phyloP scores from a whole-genome alignment of 2,329 filamentous ascomycete genomes.

The Bisporella sp. region DNA sequence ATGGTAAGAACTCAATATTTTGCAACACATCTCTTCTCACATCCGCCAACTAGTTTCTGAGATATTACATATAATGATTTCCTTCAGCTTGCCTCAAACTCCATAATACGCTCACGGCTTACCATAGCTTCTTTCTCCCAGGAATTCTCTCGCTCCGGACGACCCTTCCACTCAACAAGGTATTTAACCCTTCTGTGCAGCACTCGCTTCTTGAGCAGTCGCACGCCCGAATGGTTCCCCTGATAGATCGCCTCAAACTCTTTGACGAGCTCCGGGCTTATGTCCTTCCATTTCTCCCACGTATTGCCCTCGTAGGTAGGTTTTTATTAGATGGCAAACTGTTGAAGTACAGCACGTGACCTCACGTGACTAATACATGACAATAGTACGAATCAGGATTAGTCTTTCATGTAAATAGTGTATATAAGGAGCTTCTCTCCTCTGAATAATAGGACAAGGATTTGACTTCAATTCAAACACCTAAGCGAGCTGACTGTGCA shows the following conservation, averaged over 20 bases:
- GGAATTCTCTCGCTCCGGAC: conserved; percentile 9
- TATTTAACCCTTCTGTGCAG: conserved; percentile 2
- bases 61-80: neutral
- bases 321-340: too few species aligned
- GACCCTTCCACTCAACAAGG: conserved; percentile 10
- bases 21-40: too few species aligned
- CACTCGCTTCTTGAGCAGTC: conserved; percentile 12
- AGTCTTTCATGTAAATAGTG: too few species aligned
- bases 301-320: conserved; percentile 15
- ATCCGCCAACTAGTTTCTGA: neutral
- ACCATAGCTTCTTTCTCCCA: conserved; percentile 12
- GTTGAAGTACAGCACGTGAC: too few species aligned
- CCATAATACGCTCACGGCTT: conserved; percentile 7
- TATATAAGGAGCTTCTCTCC: too few species aligned
- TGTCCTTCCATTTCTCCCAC: conserved; percentile 12
- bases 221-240: conserved; percentile 5
- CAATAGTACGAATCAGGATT: too few species aligned
- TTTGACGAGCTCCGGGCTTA: conserved; percentile 9
- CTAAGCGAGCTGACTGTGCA: too few species aligned
- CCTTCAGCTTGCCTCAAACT: conserved; percentile 7
- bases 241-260: conserved; percentile 12
- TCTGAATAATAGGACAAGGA: too few species aligned
- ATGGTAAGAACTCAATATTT: too few species aligned
- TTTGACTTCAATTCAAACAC: too few species aligned
- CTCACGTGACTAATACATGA: too few species aligned